These are phyloP conservation scores for Zea luxurians DNA, from an alignment of 176 grass and related monocot genomes.

Conservation along the genomic window DNA sequence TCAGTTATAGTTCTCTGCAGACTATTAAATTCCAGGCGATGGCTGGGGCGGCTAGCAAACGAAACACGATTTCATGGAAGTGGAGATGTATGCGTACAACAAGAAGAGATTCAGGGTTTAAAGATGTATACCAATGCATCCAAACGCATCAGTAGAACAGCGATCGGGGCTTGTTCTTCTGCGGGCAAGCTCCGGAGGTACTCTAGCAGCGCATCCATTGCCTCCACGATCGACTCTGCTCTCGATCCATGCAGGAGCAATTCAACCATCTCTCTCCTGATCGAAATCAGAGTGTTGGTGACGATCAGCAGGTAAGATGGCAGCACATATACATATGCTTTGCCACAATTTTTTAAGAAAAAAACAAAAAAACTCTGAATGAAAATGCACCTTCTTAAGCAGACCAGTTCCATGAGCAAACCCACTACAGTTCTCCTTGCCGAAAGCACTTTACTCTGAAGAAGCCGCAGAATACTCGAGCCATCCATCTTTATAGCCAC, in stretches of 20 bases:
- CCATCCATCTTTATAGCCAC: slow-evolving; percentile 41
- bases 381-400: slow-evolving; percentile 43
- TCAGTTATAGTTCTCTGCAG: not conserved
- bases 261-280: slow-evolving; percentile 40
- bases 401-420: slow-evolving; percentile 51
- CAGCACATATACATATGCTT: not conserved
- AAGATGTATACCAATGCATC: slow-evolving; percentile 48
- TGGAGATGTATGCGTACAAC: not conserved
- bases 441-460: slow-evolving; percentile 33
- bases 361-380: not conserved
- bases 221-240: slow-evolving; percentile 8
- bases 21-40: not conserved
- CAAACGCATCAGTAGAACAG: slow-evolving; percentile 49
- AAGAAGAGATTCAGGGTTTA: not conserved
- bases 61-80: not conserved
- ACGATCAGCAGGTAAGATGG: not conserved
- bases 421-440: slow-evolving; percentile 28
- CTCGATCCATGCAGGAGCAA: slow-evolving; percentile 38
- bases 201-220: slow-evolving; percentile 47
- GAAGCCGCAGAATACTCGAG: slow-evolving; percentile 36
- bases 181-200: slow-evolving; percentile 36
- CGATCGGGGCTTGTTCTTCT: slow-evolving; percentile 43
- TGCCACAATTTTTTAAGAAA: not conserved
- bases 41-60: not conserved
- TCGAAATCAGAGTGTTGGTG: not conserved